phyloP scores from a whole-genome alignment of 306 rosid genomes.

The Cucurbita argyrosperma region DNA sequence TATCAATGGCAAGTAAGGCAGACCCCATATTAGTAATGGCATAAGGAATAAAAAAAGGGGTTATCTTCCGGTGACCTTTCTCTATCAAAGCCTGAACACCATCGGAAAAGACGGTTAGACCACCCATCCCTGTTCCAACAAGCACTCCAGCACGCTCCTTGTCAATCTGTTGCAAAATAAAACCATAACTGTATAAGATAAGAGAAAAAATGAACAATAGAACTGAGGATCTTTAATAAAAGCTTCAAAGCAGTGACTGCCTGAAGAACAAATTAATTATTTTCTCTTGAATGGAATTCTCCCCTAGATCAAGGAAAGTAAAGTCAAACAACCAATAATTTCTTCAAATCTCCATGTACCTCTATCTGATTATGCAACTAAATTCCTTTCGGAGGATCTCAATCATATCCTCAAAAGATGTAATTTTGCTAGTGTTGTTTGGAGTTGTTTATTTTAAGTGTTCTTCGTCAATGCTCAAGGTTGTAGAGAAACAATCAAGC shows the following conservation, averaged over 20 bases:
- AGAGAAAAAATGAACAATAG: neutral
- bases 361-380: neutral
- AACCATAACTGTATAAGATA: neutral
- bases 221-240: neutral
- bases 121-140: slow-evolving; percentile 97
- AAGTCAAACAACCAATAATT: neutral
- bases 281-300: neutral
- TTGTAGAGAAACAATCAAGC: too few relatives aligned
- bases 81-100: slow-evolving; percentile 78
- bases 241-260: neutral
- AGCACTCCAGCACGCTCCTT: slow-evolving; percentile 81
- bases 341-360: neutral
- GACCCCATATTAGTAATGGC: slow-evolving; percentile 95
- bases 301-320: neutral
- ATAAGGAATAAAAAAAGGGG: slow-evolving; percentile 91
- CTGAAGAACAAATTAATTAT: neutral
- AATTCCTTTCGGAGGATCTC: neutral
- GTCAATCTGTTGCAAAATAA: slow-evolving; percentile 39
- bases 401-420: neutral
- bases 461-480: too few relatives aligned
- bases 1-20: slow-evolving; percentile 82
- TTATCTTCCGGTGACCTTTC: slow-evolving; percentile 70
- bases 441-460: neutral
- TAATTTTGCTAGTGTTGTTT: neutral
- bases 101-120: slow-evolving; percentile 71